Conservation (phyloP, 148 eudicot genomes). For the Pharnaceum exiguum region DNA sequence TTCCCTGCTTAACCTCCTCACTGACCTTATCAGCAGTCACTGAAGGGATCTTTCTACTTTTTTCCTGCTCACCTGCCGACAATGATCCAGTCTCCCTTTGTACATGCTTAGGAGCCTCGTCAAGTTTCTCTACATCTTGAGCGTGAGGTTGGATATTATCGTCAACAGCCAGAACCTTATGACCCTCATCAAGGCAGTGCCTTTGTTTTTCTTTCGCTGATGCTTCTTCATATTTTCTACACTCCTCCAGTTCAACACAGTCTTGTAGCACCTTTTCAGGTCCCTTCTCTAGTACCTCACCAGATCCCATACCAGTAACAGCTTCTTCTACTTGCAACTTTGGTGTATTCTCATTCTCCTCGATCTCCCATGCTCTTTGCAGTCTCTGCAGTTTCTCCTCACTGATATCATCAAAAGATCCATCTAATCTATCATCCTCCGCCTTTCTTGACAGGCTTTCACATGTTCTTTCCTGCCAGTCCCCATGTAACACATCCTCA, state of each 20-base stretch:
- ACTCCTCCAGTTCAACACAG: conserved; percentile 13
- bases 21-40: conserved; percentile 8
- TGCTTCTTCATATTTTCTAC: conserved; percentile 17
- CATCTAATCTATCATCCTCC: conserved; percentile 5
- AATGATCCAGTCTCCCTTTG: not conserved
- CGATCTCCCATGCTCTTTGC: conserved; percentile 6
- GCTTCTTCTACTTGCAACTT: conserved; percentile 8
- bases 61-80: conserved; percentile 19
- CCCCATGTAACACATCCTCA: conserved; percentile 21
- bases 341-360: conserved; percentile 2
- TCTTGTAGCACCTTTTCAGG: conserved; percentile 3
- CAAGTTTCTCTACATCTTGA: conserved; percentile 5
- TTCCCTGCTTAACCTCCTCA: conserved; percentile 8
- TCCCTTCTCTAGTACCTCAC: not conserved
- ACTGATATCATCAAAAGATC: not conserved
- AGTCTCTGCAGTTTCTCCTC: not conserved
- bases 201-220: conserved; percentile 11
- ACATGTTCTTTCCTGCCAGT: conserved; percentile 19
- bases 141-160: conserved; percentile 4
- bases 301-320: conserved; percentile 3
- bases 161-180: not conserved
- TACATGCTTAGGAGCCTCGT: conserved; percentile 11
- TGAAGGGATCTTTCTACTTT: conserved; percentile 10
- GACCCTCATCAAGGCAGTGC: conserved; percentile 13
- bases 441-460: too few relatives aligned